These are phyloP conservation scores for Lachnum nothofagi DNA, from an alignment of 2,329 filamentous ascomycete genomes.

Conservation along the genomic window DNA sequence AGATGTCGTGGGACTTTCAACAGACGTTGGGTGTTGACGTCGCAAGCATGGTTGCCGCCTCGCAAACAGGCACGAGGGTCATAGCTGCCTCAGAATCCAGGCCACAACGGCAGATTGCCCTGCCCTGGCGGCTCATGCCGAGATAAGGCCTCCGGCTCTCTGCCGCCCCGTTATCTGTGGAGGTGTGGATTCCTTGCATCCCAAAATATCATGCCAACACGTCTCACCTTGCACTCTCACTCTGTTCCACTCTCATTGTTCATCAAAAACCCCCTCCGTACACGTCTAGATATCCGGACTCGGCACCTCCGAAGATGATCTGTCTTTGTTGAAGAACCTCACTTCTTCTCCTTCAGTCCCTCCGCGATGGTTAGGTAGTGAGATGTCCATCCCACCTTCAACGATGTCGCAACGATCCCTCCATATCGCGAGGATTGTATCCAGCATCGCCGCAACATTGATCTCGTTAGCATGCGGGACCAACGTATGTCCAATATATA, in stretches of 20 bases:
- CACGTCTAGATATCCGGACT: no score
- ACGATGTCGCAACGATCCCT: slow-evolving; percentile 46
- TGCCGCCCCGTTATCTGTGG: no score
- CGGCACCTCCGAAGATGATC: not conserved
- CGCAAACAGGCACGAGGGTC: no score
- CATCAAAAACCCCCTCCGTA: no score
- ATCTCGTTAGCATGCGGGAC: slow-evolving; percentile 89
- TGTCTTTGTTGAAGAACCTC: not conserved
- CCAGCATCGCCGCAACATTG: slow-evolving; percentile 76
- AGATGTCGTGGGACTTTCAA: not conserved
- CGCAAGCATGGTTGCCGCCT: not conserved
- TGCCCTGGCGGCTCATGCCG: no score
- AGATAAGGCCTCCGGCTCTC: no score
- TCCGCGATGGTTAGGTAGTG: slow-evolving; percentile 18
- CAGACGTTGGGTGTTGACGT: not conserved
- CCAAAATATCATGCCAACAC: no score
- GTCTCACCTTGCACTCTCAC: no score
- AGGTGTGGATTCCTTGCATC: no score
- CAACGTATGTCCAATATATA: slow-evolving; percentile 58
- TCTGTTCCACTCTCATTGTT: no score
- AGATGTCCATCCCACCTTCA: slow-evolving; percentile 22
- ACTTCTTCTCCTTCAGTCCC: not conserved
- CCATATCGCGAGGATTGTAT: slow-evolving; percentile 66
- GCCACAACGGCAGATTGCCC: no score
- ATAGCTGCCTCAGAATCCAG: no score